phyloP scores from a whole-genome alignment of 2,329 filamentous ascomycete species.

The Calonectria hongkongensis region DNA sequence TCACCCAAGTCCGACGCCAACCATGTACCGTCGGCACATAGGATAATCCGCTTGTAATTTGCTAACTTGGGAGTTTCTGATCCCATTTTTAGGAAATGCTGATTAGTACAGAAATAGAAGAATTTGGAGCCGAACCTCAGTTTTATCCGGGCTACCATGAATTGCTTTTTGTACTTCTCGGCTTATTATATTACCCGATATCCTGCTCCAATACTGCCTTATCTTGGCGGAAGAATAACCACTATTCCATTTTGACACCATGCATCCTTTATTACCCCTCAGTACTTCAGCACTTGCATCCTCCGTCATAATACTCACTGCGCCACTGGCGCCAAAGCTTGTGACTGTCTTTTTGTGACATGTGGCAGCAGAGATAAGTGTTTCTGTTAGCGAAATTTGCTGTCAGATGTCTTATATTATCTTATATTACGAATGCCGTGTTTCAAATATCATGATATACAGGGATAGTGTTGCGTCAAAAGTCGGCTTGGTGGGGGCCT shows the following conservation, averaged over 20 bases:
- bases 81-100: background rate
- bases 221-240: background rate
- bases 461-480: background rate
- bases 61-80: background rate
- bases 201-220: background rate
- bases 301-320: background rate
- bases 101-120: background rate
- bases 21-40: conserved; percentile 11
- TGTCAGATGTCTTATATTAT: background rate
- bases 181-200: background rate
- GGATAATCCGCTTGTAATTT: conserved; percentile 1
- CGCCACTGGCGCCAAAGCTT: background rate
- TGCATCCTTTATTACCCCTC: background rate
- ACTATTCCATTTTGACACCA: background rate
- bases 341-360: background rate
- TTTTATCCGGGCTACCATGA: background rate
- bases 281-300: background rate
- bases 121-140: background rate
- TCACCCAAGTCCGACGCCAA: background rate
- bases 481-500: background rate
- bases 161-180: background rate
- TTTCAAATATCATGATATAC: background rate
- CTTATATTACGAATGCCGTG: too few species aligned
- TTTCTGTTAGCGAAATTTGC: background rate
- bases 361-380: background rate